Percentiles rank a stretch among this genome's conserved stretches.
Conservation (phyloP, 1,139 yeast species). For the Scheffersomyces segobiensis region DNA sequence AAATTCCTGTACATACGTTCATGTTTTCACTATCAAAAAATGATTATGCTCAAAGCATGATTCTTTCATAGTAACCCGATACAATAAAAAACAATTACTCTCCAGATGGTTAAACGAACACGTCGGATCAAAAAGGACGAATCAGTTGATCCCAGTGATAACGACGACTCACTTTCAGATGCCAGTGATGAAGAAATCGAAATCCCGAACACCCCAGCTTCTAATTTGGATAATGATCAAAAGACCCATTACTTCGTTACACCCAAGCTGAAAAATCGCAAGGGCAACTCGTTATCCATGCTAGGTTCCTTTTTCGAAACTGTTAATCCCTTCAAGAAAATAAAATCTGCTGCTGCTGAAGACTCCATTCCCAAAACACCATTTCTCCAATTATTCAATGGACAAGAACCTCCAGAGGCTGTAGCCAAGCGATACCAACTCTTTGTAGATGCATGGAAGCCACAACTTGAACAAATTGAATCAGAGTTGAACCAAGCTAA, state of each 20-base stretch:
- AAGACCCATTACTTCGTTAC: constrained; percentile 15
- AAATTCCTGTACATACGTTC: neutral
- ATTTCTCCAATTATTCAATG: constrained; percentile 37
- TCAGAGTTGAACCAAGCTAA: constrained; percentile 40
- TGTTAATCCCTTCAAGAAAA: neutral
- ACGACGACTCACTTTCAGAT: neutral
- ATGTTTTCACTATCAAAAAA: neutral
- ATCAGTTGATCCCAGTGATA: neutral
- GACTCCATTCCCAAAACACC: constrained; percentile 20
- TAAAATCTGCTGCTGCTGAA: neutral
- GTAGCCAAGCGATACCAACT: constrained; percentile 37
- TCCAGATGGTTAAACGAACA: neutral
- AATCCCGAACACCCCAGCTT: neutral
- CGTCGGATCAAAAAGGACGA: neutral
- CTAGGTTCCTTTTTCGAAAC: neutral
- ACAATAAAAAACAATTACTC: neutral
- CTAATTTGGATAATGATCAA: constrained; percentile 7
- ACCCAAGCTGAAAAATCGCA: constrained; percentile 1
- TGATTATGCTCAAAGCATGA: neutral
- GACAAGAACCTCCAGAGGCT: constrained; percentile 38
- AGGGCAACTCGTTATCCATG: neutral
- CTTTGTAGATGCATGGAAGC: constrained; percentile 40
- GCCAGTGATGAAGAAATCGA: neutral
- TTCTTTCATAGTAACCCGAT: neutral
- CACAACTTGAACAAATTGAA: constrained; percentile 37